Base-by-base conservation (phyloP, 352 stramenopile genomes). In the Globisporangium lucens region DNA sequence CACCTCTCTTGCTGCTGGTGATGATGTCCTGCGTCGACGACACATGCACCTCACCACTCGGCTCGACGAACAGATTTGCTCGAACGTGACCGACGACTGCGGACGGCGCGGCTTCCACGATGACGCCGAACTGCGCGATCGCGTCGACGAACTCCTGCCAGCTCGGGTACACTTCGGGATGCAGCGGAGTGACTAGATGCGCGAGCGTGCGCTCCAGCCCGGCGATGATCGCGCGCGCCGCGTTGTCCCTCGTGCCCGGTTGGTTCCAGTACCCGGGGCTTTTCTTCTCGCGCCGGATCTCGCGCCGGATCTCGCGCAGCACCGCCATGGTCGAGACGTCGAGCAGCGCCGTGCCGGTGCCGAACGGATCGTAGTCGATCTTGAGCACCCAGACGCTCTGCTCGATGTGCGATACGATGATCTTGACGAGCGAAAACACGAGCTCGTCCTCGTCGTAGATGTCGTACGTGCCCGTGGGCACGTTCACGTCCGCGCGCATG, bases 401-500 rank as follows among this genome's bases (percentile, higher is more conserved):
- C 29, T 97, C 85, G 30, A 97, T 67, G 67, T 98, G 87, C 46
- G 85, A 71, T 24, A 94, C 79, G 51, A 93, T 89, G 49, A 98
- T 83, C 68, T 97, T 96, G 29, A 89, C 80, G 22, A 98, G 77
- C 22, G 90, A 78, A 24, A 90, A 75, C 29, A 89, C 77, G 15
- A 97, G 59, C 61, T 98, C 91, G 43, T 96, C 85, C 24, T 95
- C 84, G 65, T 95, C 82, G 68, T 96, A 97, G 35, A 98, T 72
- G 62, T 97, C 92, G 68, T 97, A 93, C 6, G 87, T 90, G 30
- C 90, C 92, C 5, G 78, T 83, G 17, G 89, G 90, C 3, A 94
- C 84, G 68, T 94, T 96, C 20, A 97, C 89, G 61, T 97, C 87
- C 1, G 89, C 85, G 55, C 85, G 78, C 46, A 90, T 87, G 60